Conservation (phyloP, 805 yeast species). For the Hanseniaspora taiwanica region DNA sequence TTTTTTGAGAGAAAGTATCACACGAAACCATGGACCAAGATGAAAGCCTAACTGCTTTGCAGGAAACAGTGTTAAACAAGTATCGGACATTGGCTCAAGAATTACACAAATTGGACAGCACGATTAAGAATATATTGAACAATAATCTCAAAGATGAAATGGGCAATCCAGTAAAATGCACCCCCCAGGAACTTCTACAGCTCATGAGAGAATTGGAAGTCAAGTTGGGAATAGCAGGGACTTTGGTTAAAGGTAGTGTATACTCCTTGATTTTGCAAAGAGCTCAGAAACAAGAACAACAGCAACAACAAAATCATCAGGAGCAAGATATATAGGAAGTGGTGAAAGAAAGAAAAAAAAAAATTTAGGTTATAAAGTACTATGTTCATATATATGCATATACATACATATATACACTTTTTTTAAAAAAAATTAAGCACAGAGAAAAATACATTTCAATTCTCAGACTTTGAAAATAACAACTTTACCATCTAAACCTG, state of each 20-base stretch:
- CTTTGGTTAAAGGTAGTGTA: constrained; percentile 57
- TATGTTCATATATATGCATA: neutral
- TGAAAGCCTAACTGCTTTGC: constrained; percentile 18
- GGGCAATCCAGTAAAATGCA: constrained; percentile 11
- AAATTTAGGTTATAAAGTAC: too few relatives aligned
- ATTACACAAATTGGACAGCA: constrained; percentile 17
- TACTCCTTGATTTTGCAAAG: constrained; percentile 48
- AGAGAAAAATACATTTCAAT: neutral
- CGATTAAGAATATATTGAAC: constrained; percentile 15
- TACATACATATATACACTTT: neutral
- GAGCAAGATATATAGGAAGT: too few relatives aligned
- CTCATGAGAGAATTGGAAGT: constrained; percentile 48
- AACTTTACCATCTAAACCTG: constrained; percentile 86
- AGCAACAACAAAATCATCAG: neutral
- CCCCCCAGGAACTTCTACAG: constrained; percentile 29
- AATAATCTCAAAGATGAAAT: constrained; percentile 3
- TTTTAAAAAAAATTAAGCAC: neutral
- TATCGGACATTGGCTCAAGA: constrained; percentile 18
- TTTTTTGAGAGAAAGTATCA: constrained; percentile 1
- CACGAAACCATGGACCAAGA: neutral
- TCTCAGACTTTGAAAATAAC: constrained; percentile 55
- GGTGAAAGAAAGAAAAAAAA: constrained; percentile 7
- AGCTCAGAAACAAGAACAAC: constrained; percentile 15
- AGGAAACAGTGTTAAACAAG: constrained; percentile 18
- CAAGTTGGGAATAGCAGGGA: constrained; percentile 50